Evolutionary conservation across 2,329 filamentous ascomycete genomes (phyloP).

Genomic region (Colletotrichum somersetense): DNA sequence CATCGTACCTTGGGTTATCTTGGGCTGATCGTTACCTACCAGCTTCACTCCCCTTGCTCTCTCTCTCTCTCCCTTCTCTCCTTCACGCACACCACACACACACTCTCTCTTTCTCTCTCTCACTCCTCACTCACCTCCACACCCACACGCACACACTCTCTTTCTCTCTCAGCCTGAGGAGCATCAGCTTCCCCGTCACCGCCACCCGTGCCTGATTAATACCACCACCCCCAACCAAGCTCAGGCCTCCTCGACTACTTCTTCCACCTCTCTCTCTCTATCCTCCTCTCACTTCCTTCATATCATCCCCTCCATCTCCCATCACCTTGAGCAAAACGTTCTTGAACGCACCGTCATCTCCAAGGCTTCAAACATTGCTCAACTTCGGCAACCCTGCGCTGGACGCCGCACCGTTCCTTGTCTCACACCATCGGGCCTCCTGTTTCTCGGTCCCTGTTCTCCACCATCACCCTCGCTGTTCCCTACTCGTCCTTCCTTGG

Average conservation of each 20-base stretch:
- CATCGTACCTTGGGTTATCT: constrained; percentile 42
- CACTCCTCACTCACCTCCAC: not conserved
- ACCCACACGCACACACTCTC: not conserved
- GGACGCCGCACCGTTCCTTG: constrained; percentile 41
- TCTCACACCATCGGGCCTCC: constrained; percentile 37
- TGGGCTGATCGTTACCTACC: constrained; percentile 41
- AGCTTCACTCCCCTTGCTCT: constrained; percentile 35
- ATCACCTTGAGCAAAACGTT: constrained; percentile 12
- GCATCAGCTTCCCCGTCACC: constrained; percentile 20
- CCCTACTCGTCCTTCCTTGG: constrained; percentile 26
- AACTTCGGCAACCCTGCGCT: constrained; percentile 42
- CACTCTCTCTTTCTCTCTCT: not conserved
- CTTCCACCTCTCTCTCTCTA: not conserved
- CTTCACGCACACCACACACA: not conserved
- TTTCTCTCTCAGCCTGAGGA: not conserved
- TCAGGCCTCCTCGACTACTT: constrained; percentile 31
- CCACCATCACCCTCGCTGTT: constrained; percentile 22
- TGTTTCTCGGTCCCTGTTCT: constrained; percentile 27
- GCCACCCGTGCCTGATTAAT: constrained; percentile 39
- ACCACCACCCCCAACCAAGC: constrained; percentile 36
- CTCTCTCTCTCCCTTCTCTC: constrained; percentile 14
- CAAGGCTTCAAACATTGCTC: constrained; percentile 36
- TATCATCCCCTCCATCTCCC: constrained; percentile 32
- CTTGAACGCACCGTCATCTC: constrained; percentile 28
- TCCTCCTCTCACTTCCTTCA: constrained; percentile 8